phyloP scores from a whole-genome alignment of 331 rosid genomes.

The Rosa hybrid region DNA sequence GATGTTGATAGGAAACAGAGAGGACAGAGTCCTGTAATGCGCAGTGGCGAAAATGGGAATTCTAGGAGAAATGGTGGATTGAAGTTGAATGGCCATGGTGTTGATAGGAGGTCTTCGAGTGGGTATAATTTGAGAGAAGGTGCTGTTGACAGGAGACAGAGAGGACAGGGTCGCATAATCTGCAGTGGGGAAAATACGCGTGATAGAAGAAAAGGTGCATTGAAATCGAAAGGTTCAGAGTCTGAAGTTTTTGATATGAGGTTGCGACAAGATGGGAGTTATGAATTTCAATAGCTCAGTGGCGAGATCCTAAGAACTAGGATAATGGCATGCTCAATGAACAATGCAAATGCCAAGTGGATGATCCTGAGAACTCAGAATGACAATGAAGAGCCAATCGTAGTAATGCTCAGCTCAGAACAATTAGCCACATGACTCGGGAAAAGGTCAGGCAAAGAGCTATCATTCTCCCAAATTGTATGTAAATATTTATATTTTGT shows the following conservation, averaged over 20 bases:
- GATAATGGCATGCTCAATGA: background rate
- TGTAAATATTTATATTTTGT: background rate
- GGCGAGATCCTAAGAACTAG: constrained; percentile 4
- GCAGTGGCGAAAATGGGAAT: constrained; percentile 24
- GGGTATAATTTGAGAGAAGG: background rate
- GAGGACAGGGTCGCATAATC: constrained; percentile 32
- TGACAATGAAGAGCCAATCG: background rate
- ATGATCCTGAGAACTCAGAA: background rate
- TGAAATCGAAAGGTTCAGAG: constrained; percentile 27
- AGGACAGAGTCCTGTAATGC: constrained; percentile 26
- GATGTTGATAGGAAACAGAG: constrained; percentile 47
- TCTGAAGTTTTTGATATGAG: constrained; percentile 72
- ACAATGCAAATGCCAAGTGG: constrained; percentile 10
- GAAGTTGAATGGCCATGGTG: constrained; percentile 29
- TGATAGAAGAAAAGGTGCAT: constrained; percentile 31
- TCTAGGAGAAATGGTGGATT: constrained; percentile 32
- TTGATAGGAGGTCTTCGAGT: background rate
- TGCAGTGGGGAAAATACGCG: constrained; percentile 23
- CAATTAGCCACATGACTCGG: background rate
- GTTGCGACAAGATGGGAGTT: constrained; percentile 71
- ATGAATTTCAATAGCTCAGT: constrained; percentile 38
- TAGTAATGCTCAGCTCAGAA: constrained; percentile 7
- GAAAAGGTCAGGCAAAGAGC: constrained; percentile 5
- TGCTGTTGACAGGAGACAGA: constrained; percentile 38
- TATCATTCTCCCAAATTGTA: background rate